Conservation (phyloP, 2,329 filamentous ascomycete species). For the Venturia aucupariae region DNA sequence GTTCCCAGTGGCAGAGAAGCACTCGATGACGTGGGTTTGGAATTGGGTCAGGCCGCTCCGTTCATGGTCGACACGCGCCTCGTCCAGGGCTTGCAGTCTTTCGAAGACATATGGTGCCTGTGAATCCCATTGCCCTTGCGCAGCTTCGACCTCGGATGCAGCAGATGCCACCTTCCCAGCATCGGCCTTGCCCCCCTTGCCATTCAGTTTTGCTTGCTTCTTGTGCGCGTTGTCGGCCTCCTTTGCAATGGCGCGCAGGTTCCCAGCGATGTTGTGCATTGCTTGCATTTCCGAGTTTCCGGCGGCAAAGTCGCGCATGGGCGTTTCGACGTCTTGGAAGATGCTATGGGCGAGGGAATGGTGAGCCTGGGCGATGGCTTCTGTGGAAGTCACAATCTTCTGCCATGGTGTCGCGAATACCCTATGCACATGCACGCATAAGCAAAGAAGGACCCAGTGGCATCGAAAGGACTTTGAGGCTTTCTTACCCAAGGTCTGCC, state of each 20-base stretch:
- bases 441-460: slow-evolving; percentile 17
- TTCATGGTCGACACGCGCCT: slow-evolving; percentile 79
- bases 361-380: slow-evolving; percentile 75
- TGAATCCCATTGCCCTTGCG: slow-evolving; percentile 82
- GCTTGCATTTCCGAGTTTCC: slow-evolving; percentile 68
- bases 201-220: slow-evolving; percentile 73
- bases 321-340: slow-evolving; percentile 77
- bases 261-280: slow-evolving; percentile 72
- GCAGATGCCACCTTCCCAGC: slow-evolving; percentile 70
- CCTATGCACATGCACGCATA: slow-evolving; percentile 38
- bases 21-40: slow-evolving; percentile 85
- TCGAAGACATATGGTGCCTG: slow-evolving; percentile 95
- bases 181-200: slow-evolving; percentile 68
- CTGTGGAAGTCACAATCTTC: slow-evolving; percentile 70
- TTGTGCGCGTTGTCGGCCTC: slow-evolving; percentile 79
- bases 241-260: slow-evolving; percentile 69
- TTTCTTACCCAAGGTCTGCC: slow-evolving; percentile 74
- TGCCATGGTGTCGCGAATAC: slow-evolving; percentile 88
- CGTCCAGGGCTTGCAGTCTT: slow-evolving; percentile 81
- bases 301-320: slow-evolving; percentile 65
- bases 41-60: slow-evolving; percentile 87
- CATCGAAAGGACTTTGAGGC: slow-evolving; percentile 3
- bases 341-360: slow-evolving; percentile 70
- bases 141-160: slow-evolving; percentile 61
- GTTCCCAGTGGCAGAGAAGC: slow-evolving; percentile 64